phyloP scores from a whole-genome alignment of 2,329 filamentous ascomycete genomes.

The Aspergillus hortae region DNA sequence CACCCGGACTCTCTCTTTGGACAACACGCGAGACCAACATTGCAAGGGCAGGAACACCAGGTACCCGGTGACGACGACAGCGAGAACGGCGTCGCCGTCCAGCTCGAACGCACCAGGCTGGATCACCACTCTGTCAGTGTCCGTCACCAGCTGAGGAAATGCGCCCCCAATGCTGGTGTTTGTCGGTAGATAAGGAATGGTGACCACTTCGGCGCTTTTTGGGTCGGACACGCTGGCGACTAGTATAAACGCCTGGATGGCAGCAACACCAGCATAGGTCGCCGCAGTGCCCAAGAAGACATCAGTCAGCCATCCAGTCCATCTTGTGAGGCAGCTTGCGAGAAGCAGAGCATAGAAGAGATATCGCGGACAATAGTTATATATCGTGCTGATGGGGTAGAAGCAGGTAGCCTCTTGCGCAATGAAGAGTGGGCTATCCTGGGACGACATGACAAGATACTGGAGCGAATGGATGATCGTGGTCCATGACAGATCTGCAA shows the following conservation, averaged over 20 bases:
- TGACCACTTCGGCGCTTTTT: constrained; percentile 12
- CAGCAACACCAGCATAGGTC: constrained; percentile 30
- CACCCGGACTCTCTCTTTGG: constrained; percentile 23
- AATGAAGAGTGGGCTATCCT: constrained; percentile 18
- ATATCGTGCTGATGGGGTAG: constrained; percentile 33
- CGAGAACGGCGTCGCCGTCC: constrained; percentile 31
- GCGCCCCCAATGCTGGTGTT: constrained; percentile 11
- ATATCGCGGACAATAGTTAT: constrained; percentile 30
- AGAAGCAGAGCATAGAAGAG: constrained; percentile 31
- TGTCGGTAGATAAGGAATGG: constrained; percentile 19
- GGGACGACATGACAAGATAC: not conserved
- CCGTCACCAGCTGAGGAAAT: constrained; percentile 22
- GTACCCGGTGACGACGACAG: constrained; percentile 32
- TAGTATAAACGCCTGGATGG: constrained; percentile 31
- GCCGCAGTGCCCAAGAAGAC: constrained; percentile 31
- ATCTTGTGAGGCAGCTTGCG: constrained; percentile 24
- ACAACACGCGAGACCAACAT: constrained; percentile 29
- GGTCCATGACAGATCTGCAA: too few species aligned
- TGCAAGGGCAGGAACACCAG: constrained; percentile 32
- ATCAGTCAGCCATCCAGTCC: constrained; percentile 30
- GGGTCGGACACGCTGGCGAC: constrained; percentile 15
- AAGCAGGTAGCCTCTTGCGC: constrained; percentile 28
- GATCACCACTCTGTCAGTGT: constrained; percentile 15
- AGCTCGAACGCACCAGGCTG: constrained; percentile 29
- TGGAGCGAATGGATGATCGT: too few species aligned